A percentile compares a stretch with the other conserved stretches of the same genome.
Evolutionary conservation across 257 asterid genomes (phyloP).

Genomic region (Jacaranda mimosifolia): DNA sequence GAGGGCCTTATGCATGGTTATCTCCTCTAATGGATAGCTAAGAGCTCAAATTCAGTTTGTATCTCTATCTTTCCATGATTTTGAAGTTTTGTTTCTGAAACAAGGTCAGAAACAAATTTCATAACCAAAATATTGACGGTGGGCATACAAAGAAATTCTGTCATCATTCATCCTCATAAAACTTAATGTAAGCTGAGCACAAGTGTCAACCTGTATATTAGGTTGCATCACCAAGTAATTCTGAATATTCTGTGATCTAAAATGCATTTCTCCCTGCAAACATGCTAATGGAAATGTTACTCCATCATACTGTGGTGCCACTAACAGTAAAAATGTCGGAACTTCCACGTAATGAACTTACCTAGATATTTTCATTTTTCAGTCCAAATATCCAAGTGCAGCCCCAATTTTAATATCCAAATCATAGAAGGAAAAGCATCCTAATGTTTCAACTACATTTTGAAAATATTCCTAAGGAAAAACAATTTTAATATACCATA

Average conservation of each 20-base stretch:
- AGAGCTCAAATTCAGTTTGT: background rate
- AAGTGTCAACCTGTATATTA: slow-evolving; percentile 30
- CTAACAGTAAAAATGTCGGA: background rate
- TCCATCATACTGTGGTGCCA: background rate
- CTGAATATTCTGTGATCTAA: slow-evolving; percentile 26
- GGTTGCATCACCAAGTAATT: slow-evolving; percentile 23
- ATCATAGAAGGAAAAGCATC: too few relatives aligned
- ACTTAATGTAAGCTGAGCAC: background rate
- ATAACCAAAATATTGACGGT: background rate
- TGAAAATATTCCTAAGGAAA: too few relatives aligned
- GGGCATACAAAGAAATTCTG: background rate
- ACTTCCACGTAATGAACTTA: background rate
- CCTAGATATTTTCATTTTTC: background rate
- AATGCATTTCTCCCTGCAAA: slow-evolving; percentile 39
- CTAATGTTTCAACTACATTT: too few relatives aligned
- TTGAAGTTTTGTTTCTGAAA: slow-evolving; percentile 24
- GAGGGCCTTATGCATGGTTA: background rate
- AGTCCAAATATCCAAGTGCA: background rate
- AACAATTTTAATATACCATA: too few relatives aligned
- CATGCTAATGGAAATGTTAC: slow-evolving; percentile 15
- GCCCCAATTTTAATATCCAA: too few relatives aligned
- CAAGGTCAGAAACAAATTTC: background rate
- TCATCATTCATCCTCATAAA: background rate
- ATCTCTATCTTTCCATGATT: slow-evolving; percentile 16
- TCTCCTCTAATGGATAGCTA: background rate